These are phyloP conservation scores for Metschnikowia gruessii DNA, from an alignment of 805 yeast species.

Conservation along the genomic window DNA sequence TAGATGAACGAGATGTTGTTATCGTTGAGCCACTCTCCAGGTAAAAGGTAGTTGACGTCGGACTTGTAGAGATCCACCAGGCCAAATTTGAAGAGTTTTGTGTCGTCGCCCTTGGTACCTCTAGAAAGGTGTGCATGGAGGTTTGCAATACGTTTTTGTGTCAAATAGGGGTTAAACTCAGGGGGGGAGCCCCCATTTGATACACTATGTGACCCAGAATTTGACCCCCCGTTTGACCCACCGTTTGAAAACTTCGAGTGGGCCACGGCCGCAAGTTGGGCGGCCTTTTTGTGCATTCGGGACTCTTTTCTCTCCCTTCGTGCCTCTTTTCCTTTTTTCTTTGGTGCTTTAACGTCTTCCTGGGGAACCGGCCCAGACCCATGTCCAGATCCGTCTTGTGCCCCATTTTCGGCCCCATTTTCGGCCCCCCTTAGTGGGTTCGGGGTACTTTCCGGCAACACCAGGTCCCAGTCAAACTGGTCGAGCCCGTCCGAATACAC, in stretches of 20 bases:
- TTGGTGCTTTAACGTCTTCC: not conserved
- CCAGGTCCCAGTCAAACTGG: conserved; percentile 13
- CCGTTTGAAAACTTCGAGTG: conserved; percentile 4
- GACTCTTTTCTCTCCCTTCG: conserved; percentile 11
- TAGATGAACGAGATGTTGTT: conserved; percentile 62
- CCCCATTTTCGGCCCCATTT: too few relatives aligned
- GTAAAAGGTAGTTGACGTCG: conserved; percentile 55
- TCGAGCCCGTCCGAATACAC: conserved; percentile 14
- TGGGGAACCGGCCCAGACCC: too few relatives aligned
- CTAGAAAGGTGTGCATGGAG: conserved; percentile 10
- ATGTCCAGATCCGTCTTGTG: too few relatives aligned
- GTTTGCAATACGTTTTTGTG: conserved; percentile 8
- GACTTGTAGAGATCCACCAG: conserved; percentile 57
- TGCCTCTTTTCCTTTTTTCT: conserved; percentile 8
- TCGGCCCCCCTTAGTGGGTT: too few relatives aligned
- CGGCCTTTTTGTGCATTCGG: not conserved
- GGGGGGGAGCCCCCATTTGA: too few relatives aligned
- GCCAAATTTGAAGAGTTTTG: conserved; percentile 46
- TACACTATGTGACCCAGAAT: too few relatives aligned
- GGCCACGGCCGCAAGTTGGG: conserved; percentile 1
- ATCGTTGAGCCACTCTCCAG: conserved; percentile 74
- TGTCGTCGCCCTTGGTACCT: conserved; percentile 14
- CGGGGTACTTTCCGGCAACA: conserved; percentile 11
- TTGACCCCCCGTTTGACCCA: too few relatives aligned
- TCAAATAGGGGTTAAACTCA: conserved; percentile 9